phyloP scores from a whole-genome alignment of 345 rosid genomes.

The Aurinia saxatilis region DNA sequence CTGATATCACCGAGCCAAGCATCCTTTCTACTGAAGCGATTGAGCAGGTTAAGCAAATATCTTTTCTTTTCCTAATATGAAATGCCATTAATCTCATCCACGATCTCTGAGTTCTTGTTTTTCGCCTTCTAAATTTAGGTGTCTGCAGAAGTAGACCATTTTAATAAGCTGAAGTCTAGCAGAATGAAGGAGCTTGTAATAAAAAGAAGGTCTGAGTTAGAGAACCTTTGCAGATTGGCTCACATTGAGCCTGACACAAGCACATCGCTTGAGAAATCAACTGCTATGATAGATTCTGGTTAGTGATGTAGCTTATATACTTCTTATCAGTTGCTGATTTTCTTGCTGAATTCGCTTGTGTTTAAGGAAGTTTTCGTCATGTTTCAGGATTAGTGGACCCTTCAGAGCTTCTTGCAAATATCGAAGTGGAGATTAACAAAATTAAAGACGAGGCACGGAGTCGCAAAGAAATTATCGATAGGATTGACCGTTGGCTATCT shows the following conservation, averaged over 20 bases:
- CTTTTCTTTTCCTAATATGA: background rate
- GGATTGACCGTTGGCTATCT: slow-evolving; percentile 83
- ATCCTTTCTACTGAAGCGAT: slow-evolving; percentile 62
- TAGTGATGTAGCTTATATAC: background rate
- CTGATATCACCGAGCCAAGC: slow-evolving; percentile 54
- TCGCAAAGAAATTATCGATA: slow-evolving; percentile 87
- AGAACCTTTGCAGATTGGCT: slow-evolving; percentile 59
- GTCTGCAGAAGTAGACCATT: slow-evolving; percentile 77
- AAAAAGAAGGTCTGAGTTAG: slow-evolving; percentile 75
- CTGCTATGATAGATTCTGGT: slow-evolving; percentile 92
- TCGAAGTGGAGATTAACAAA: slow-evolving; percentile 69
- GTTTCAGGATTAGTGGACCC: slow-evolving; percentile 77
- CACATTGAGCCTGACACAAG: slow-evolving; percentile 80
- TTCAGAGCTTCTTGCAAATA: slow-evolving; percentile 74
- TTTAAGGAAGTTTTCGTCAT: background rate
- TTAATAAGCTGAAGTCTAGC: slow-evolving; percentile 69
- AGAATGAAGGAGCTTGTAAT: slow-evolving; percentile 96
- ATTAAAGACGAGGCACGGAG: slow-evolving; percentile 71
- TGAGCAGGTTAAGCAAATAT: slow-evolving; percentile 47
- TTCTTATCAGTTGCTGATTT: background rate
- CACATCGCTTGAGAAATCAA: slow-evolving; percentile 80
- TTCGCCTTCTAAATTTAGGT: slow-evolving; percentile 37
- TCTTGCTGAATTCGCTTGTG: background rate
- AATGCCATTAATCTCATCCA: background rate
- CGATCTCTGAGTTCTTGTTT: slow-evolving; percentile 4